Evolutionary conservation across 2,329 filamentous ascomycete genomes (phyloP).

Genomic region (Nemania diffusa): DNA sequence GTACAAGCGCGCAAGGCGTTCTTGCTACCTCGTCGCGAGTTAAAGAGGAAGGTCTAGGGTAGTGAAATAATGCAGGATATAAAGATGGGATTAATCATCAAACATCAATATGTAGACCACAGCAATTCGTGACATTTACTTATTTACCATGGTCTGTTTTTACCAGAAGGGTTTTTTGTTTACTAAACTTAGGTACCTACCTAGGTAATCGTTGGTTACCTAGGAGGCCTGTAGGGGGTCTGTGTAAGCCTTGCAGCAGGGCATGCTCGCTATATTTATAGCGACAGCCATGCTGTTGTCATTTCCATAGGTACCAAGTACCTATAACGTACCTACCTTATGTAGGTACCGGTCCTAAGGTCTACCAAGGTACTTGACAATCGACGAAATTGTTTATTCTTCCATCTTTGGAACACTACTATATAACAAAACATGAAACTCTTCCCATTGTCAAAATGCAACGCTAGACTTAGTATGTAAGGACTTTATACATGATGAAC

Average conservation of each 20-base stretch:
- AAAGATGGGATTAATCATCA: not conserved
- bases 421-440: slow-evolving; percentile 17
- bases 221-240: too few relatives aligned
- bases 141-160: too few relatives aligned
- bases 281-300: not conserved
- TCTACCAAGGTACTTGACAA: too few relatives aligned
- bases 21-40: not conserved
- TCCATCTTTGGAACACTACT: not conserved
- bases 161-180: too few relatives aligned
- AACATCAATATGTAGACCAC: not conserved
- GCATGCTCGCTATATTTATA: slow-evolving; percentile 1
- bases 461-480: slow-evolving; percentile 6
- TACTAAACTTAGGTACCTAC: not conserved
- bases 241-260: too few relatives aligned
- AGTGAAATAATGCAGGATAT: not conserved
- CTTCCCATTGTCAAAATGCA: slow-evolving; percentile 16
- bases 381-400: too few relatives aligned
- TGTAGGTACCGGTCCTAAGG: too few relatives aligned
- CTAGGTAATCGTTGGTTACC: too few relatives aligned
- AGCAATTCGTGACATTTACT: too few relatives aligned
- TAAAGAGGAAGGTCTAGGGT: not conserved
- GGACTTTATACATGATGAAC: slow-evolving; percentile 11
- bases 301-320: not conserved
- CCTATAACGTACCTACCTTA: too few relatives aligned
- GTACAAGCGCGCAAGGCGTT: not conserved